These are phyloP conservation scores for Cydonia oblonga DNA, from an alignment of 331 rosid genomes.

Conservation along the genomic window DNA sequence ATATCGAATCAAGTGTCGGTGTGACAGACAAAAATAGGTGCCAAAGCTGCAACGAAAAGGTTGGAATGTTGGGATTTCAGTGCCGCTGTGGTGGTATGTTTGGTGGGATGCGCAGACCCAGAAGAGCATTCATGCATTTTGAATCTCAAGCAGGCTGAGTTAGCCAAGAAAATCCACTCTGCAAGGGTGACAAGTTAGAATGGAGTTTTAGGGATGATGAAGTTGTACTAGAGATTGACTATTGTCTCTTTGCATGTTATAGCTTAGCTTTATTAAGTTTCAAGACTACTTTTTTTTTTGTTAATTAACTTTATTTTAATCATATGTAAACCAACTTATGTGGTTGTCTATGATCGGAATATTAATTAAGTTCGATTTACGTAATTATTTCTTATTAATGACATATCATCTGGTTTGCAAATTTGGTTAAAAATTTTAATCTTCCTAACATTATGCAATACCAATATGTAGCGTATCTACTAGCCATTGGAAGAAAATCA, in stretches of 20 bases:
- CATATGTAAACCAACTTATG: too few relatives aligned
- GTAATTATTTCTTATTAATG: too few relatives aligned
- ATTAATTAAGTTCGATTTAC: too few relatives aligned
- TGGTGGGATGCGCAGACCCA: constrained; percentile 30
- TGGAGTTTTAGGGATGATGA: not conserved
- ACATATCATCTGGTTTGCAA: too few relatives aligned
- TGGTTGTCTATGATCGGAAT: too few relatives aligned
- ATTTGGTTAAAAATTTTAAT: too few relatives aligned
- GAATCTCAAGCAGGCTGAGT: constrained; percentile 15
- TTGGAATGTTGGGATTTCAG: constrained; percentile 20
- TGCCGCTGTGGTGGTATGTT: constrained; percentile 32
- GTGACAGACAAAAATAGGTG: constrained; percentile 2
- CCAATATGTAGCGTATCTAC: too few relatives aligned
- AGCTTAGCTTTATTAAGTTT: not conserved
- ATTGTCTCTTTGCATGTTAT: too few relatives aligned
- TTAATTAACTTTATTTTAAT: not conserved
- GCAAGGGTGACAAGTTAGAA: constrained; percentile 1
- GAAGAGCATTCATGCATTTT: constrained; percentile 25
- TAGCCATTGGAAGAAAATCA: too few relatives aligned
- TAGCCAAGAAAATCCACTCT: constrained; percentile 13
- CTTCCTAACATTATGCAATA: too few relatives aligned
- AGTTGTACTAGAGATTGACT: not conserved
- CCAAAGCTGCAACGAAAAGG: constrained; percentile 23
- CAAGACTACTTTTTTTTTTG: not conserved
- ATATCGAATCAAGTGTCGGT: not conserved